Base-by-base conservation (phyloP, 148 eudicot genomes). In the Pharnaceum exiguum region DNA sequence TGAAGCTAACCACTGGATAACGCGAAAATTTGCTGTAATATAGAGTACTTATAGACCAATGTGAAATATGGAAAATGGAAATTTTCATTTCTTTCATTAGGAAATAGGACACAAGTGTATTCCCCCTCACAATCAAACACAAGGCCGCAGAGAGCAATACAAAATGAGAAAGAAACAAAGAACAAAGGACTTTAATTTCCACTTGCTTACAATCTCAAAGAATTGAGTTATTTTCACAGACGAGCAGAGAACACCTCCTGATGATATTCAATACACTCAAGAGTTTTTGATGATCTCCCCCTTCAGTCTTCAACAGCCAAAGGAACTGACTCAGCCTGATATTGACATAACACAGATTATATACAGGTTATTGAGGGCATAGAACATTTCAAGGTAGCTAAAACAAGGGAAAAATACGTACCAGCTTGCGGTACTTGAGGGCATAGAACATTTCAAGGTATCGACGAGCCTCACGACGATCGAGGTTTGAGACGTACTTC, bases 371-470 rank as follows among this genome's bases (percentile, higher is more conserved):
- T 93, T 93, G 52, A 93, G 96, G 53, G 91, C 95, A 65, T 93
- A 82, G 63, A 93, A 89, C 99, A 93, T 89, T 53, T 93, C 99
- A 1, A 89, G 83, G 74, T 93, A 93, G 43, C 99, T n/a, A 35
- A 12, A 35, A 35, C 7, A 12, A 35, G 12, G 38, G 12, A 35
- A 6, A 12, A 29, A 16, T 36, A 42, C 71, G 47, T 22, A 69
- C 74, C 74, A 49, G 23, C 52, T 63, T 31, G 53, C 42, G 53
- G 31, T 40, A 63, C 55, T 57, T 44, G 18, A 70, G 59, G 35
- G 64, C 65, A 32, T 37, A 57, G n/a, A 70, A 65, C 74, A 70
- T 70, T 43, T 70, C 74, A 16, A 70, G 69, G 27, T 70, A 70
- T 4, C 68, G 74, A 27, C 55, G 28, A 51, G 62, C 50, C 64